Evolutionary conservation across 2,329 filamentous ascomycete genomes (phyloP).

Genomic region (Geosmithia putterillii): DNA sequence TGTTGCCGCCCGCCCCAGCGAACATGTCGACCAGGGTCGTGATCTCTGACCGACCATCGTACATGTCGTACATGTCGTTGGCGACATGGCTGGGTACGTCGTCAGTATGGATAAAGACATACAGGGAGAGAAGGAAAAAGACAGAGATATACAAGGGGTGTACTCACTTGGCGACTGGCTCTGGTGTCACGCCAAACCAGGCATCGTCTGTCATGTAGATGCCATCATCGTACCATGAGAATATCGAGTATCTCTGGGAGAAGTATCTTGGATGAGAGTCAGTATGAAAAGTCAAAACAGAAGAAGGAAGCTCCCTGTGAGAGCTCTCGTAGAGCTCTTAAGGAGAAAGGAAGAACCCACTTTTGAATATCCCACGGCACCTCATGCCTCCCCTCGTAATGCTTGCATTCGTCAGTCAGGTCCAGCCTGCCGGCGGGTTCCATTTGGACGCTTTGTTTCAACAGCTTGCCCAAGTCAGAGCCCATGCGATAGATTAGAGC

Average conservation of each 20-base stretch:
- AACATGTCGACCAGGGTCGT: conserved; percentile 76
- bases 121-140: conserved; percentile 1
- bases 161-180: conserved; percentile 71
- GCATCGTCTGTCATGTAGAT: conserved; percentile 85
- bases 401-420: conserved; percentile 54
- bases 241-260: conserved; percentile 78
- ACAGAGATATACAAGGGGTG: conserved; percentile 1
- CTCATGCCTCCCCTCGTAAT: conserved; percentile 58
- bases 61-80: conserved; percentile 48
- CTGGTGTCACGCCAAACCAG: conserved; percentile 95
- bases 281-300: background rate
- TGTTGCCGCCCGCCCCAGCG: conserved; percentile 83
- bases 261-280: conserved; percentile 55
- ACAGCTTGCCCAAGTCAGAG: background rate
- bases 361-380: conserved; percentile 80
- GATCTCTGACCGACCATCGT: conserved; percentile 28
- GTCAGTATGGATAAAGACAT: background rate
- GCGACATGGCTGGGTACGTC: conserved; percentile 53
- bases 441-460: conserved; percentile 14
- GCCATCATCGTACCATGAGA: conserved; percentile 75
- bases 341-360: conserved; percentile 30
- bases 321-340: background rate
- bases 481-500: conserved; percentile 1
- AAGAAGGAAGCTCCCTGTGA: background rate
- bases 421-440: conserved; percentile 31